Evolutionary conservation across 306 rosid species (phyloP).

Genomic region (Cyclanthera cordifolia): DNA sequence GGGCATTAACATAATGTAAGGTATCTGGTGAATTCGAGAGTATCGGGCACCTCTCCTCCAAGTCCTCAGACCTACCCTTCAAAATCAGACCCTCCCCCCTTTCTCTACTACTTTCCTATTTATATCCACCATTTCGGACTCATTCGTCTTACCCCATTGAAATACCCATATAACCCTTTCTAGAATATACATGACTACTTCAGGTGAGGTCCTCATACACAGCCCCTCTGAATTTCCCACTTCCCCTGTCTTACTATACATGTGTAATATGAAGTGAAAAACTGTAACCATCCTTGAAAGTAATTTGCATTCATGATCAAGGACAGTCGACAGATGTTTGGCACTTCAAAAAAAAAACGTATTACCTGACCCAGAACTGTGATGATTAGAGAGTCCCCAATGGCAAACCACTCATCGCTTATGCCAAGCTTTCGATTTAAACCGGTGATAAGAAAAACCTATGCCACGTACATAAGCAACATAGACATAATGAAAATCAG

Average conservation of each 20-base stretch:
- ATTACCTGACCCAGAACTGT: constrained; percentile 91
- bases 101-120: too few species aligned
- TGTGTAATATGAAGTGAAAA: constrained; percentile 12
- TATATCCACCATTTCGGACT: too few species aligned
- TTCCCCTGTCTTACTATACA: not conserved
- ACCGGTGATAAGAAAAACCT: constrained; percentile 88
- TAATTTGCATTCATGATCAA: not conserved
- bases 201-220: too few species aligned
- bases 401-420: constrained; percentile 89
- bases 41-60: too few species aligned
- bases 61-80: too few species aligned
- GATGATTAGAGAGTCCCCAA: constrained; percentile 89
- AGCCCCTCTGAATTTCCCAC: not conserved
- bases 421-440: constrained; percentile 68
- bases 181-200: too few species aligned
- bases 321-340: too few species aligned
- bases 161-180: too few species aligned
- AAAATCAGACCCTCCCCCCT: too few species aligned
- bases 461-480: constrained; percentile 11
- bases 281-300: not conserved
- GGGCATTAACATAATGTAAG: too few species aligned
- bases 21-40: too few species aligned
- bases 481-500: not conserved
- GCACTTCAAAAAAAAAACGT: constrained; percentile 5
- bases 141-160: too few species aligned